Evolutionary conservation across 1,284 basidiomycete species (phyloP).

Genomic region (Mycosarcoma maydis): DNA sequence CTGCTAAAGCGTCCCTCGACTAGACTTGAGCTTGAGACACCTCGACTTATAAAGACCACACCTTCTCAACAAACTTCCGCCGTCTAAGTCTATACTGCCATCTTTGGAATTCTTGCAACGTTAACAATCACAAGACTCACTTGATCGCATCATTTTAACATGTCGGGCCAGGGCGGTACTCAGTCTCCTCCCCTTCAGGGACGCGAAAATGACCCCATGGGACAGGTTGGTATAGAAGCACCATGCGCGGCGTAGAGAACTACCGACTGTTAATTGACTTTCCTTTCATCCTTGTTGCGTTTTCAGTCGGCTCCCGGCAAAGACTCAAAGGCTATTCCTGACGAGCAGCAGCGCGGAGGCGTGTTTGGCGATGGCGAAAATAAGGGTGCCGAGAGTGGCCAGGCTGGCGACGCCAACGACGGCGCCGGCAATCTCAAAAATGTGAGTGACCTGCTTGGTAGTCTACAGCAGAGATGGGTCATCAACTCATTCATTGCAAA

Average conservation of each 20-base stretch:
- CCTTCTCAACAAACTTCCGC: neutral
- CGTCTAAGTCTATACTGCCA: too few species aligned
- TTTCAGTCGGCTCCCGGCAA: slow-evolving; percentile 47
- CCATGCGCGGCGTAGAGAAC: neutral
- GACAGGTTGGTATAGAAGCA: slow-evolving; percentile 48
- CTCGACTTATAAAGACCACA: neutral
- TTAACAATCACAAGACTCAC: neutral
- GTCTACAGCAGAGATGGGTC: too few species aligned
- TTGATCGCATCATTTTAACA: slow-evolving; percentile 4
- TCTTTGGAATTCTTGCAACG: neutral
- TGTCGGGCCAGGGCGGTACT: slow-evolving; percentile 43
- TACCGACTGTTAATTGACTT: neutral
- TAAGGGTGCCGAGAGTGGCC: slow-evolving; percentile 34
- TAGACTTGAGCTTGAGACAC: too few species aligned
- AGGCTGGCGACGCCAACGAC: slow-evolving; percentile 20
- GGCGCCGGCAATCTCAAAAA: slow-evolving; percentile 19
- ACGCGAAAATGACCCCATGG: slow-evolving; percentile 48
- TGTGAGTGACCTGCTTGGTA: too few species aligned
- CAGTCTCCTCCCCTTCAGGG: slow-evolving; percentile 50
- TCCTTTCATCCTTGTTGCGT: neutral
- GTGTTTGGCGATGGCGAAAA: slow-evolving; percentile 33
- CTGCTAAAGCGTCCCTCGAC: too few species aligned
- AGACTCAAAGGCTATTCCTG: slow-evolving; percentile 34
- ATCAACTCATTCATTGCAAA: too few species aligned
- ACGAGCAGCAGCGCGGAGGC: slow-evolving; percentile 43